phyloP scores from a whole-genome alignment of 1,284 basidiomycete genomes.

The Tremellales sp. region DNA sequence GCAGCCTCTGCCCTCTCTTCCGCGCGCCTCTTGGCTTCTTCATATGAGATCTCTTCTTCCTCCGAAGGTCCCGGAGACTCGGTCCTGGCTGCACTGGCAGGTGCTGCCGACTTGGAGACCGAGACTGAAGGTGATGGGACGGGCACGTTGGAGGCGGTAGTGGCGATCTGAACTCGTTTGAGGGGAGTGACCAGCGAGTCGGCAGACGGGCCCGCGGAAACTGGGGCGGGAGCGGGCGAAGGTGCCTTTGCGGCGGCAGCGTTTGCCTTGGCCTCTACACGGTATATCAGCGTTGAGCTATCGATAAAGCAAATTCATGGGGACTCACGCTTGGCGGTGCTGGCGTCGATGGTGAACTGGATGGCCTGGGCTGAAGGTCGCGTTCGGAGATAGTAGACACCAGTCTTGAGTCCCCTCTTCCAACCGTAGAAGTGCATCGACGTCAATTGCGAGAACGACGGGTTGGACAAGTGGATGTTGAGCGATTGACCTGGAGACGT shows the following conservation, averaged over 20 bases:
- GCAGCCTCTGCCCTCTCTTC: conserved; percentile 49
- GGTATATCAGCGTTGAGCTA: background rate
- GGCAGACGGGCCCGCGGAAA: conserved; percentile 13
- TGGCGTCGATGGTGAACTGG: conserved; percentile 94
- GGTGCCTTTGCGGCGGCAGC: conserved; percentile 18
- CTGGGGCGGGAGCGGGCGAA: conserved; percentile 3
- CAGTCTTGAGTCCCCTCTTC: conserved; percentile 99
- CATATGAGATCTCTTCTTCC: conserved; percentile 49
- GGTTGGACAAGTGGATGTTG: conserved; percentile 89
- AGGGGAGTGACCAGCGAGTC: conserved; percentile 34
- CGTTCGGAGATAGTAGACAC: conserved; percentile 91
- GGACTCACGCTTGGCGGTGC: conserved; percentile 57
- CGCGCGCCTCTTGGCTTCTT: conserved; percentile 49
- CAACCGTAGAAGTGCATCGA: conserved; percentile 99
- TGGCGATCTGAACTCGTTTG: conserved; percentile 40
- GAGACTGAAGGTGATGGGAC: conserved; percentile 21
- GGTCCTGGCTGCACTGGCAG: conserved; percentile 4
- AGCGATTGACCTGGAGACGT: conserved; percentile 58
- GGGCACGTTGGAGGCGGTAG: conserved; percentile 25
- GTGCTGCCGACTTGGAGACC: conserved; percentile 16
- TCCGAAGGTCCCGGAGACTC: conserved; percentile 36
- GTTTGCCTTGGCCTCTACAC: conserved; percentile 22
- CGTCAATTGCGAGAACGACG: conserved; percentile 89
- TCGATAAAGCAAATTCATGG: background rate
- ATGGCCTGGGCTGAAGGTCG: conserved; percentile 91